Evolutionary conservation across 1,284 basidiomycete species (phyloP), one percentile per base, ranked within the genome.

Genomic region (Phenoliferia sp.): DNA sequence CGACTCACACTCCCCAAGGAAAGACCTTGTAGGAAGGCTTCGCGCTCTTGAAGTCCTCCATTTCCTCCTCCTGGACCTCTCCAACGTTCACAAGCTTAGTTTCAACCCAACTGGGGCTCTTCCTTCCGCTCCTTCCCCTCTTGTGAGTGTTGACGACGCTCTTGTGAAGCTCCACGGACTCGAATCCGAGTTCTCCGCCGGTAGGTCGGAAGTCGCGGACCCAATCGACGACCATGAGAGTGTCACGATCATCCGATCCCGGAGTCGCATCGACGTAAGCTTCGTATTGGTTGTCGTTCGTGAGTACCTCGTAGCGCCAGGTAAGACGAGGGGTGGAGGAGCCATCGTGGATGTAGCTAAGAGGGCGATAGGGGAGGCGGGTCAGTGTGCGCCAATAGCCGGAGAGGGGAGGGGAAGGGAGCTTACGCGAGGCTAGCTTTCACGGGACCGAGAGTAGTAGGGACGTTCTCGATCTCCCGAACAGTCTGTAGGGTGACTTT

Each of bases 131-230:
- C 12, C 19, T 15, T 7, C 7, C 29, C 28, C 54, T 26, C n/a
- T 31, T 31, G 19, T 5, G 5, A 12, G 26, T 17, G 26, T 56
- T 31, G 26, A 29, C 54, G 54, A 28, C 26, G 15, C 28, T 29
- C 26, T 26, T 36, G 22, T 34, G 33, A 26, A 59, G 26, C 22
- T 66, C 54, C 52, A 69, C 56, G 77, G 73, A 50, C 75, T 74
- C 59, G 75, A 75, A 17, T 74, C 71, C 63, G 77, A 73, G 59
- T 74, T 74, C 63, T 26, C 69, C 67, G 48, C 68, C 15, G 84
- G 83, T 71, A 34, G 71, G 68, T 56, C 67, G 63, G 70, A 67
- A 71, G 65, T 76, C 74, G 54, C 71, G 69, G 4, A 76, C 69
- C 74, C 74, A 76, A 62, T 77, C 76, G 36, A 77, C 69, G 26